Base-by-base conservation (phyloP, 768 basidiomycete species). In the Podaxis sp. region DNA sequence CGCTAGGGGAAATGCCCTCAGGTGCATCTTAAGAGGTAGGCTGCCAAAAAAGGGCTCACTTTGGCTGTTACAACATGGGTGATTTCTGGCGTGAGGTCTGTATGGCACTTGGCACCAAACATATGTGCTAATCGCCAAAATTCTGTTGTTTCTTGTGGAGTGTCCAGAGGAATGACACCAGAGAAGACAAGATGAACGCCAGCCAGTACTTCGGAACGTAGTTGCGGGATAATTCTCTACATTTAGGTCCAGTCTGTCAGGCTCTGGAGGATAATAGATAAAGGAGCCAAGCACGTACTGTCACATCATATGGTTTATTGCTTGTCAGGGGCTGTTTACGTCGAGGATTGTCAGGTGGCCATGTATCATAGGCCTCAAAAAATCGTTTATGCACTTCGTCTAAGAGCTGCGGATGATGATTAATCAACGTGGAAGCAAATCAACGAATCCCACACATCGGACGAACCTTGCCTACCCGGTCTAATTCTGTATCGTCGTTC, bases 51-150 rank as follows among this genome's bases (percentile, higher is more conserved):
- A 24, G 46, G 40, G 67, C 73, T 62, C 64, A 93, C 92, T 82
- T 95, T 93, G 8, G 89, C 91, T 22, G 95, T 91, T 22, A 99
- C 93, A 41, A 98, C 89, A 68, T 99, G 97, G 0, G 96, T 99
- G 22, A 91, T 83, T 2, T 82, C 76, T 28, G 72, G 74, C 4
- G 80, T 81, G 44, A 97, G 72, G 65, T 93, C 88, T 15, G 83
- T 88, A 52, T 87, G 83, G 73, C 90, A 93, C 52, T 79, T 80
- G 2, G 96, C 96, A 8, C 96, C 96, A 68, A 97, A 99, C 76
- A 91, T 88, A 53, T 84, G 82, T 12, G 96, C 94, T 72, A 89
- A 81, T 67, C 85, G 82, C 94, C 94, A 96, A 55, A 94, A 86
- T 68, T 95, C 93, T 56, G 84, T 91, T 53, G 81, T 80, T 73